Evolutionary conservation across 1,284 basidiomycete species (phyloP), one percentile per base, ranked within the genome.

Genomic region (Ceratobasidium sp.): DNA sequence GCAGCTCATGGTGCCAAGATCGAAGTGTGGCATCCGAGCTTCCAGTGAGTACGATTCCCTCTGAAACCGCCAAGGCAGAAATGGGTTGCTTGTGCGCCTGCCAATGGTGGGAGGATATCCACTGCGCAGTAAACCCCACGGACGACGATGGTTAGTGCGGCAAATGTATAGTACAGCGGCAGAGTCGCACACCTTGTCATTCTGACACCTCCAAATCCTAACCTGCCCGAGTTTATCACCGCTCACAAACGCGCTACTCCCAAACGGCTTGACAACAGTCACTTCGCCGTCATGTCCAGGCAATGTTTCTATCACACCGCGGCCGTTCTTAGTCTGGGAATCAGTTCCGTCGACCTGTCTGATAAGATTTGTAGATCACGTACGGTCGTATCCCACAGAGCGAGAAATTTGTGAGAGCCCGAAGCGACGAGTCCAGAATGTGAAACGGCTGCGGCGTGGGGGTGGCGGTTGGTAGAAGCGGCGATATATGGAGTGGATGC

Each of bases 1-100:
- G 77, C 23, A 78, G 75, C 16, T 74, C 55, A 55, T 87, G 58
- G 44, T 80, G 80, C 93, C 93, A 97, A 18, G 94, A 82, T 79
- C 91, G 92, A 50, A 96, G 84, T 0, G 82, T 81, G 0, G 89
- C 88, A 79, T 97, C 94, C 0, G 94, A 96, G 35, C 91, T 89
- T 1, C 93, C 95, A 0, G 93, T 93, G 1, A 90, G 84, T 6
- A 96, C 76, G 46, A 83, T 82, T 38, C 83, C 78, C 62, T 79
- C 82, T 72, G 83, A 81, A 3, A 85, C 82, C 49, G 84, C 86
- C 1, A 96, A 78, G 7, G 88, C 84, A 23, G 91, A 91, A n/a
- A 96, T 85, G 1, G 90, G 83, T 70, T 88, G 86, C 26, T 80
- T 76, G 81, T 96, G 94, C 4, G 91, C 92, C 75, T 87, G 82